Evolutionary conservation across 2,329 filamentous ascomycete species (phyloP), one percentile per base, ranked within the genome.

Genomic region (Juglanconis sp.): DNA sequence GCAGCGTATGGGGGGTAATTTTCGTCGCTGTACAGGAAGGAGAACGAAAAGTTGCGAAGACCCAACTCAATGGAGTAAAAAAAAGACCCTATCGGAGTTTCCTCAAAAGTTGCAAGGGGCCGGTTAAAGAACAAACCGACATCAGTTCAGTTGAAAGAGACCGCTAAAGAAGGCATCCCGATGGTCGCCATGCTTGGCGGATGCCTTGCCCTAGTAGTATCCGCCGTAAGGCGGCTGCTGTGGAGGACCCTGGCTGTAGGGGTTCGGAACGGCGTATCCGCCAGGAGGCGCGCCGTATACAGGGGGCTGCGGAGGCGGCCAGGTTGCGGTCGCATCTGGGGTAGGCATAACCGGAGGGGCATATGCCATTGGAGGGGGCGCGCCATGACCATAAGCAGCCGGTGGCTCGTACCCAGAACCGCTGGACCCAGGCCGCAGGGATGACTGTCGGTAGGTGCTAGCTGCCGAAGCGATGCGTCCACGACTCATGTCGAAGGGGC

Each of bases 361-460:
- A 17, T 63, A 63, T 11, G 34, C 48, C 57, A 61, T 54, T 0
- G 58, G 55, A 15, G 57, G 58, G 3, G 64, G 55, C 48, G 36
- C 52, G 36, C 56, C 59, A 6, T 63, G 65, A 9, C 57, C 67
- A 59, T 74, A 76, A 3, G 66, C 64, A 3, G 72, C 68, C 4
- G 72, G 71, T 11, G 57, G 60, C 58, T 80, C 78, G 42, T 77
- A 77, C 2, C 60, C 60, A 3, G 73, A 74, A 35, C 75, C 75
- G 34, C 73, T 76, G 5, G 76, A 77, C 5, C 79, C 81, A 3
- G 81, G 78, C 11, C 82, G 77, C 56, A 83, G 72, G 4, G 81
- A 79, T 1, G 80, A 82, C 67, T 79, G 82, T 59, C 81, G 76
- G 69, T 84, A 84, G 1, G 75, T 75, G 6, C 73, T 73, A 44